Evolutionary conservation across 805 yeast species (phyloP).

Genomic region (Pichia paraexigua): DNA sequence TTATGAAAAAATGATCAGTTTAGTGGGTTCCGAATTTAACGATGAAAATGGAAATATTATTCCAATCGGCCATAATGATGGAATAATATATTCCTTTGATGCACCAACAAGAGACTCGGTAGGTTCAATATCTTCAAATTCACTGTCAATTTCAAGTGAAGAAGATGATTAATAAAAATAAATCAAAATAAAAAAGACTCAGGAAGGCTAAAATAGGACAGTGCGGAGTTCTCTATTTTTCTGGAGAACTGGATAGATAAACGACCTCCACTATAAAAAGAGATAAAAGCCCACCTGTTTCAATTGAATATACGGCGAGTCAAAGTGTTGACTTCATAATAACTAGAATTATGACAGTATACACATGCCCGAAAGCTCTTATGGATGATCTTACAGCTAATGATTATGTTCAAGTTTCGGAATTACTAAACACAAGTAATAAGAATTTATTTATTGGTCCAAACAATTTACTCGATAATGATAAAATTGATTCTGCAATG

Average conservation of each 20-base stretch:
- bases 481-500: constrained; percentile 16
- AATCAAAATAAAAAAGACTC: neutral
- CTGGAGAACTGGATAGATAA: neutral
- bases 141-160: neutral
- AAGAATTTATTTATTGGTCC: constrained; percentile 23
- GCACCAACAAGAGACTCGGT: neutral
- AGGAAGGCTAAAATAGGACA: neutral
- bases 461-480: constrained; percentile 16
- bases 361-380: neutral
- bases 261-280: neutral
- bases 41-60: neutral
- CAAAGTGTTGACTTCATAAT: neutral
- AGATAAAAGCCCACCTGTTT: neutral
- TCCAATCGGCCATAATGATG: neutral
- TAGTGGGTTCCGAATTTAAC: constrained; percentile 34
- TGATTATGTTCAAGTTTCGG: constrained; percentile 13
- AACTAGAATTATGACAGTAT: neutral
- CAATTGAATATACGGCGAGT: neutral
- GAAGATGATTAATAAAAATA: neutral
- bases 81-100: neutral
- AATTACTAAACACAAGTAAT: constrained; percentile 18
- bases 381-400: neutral
- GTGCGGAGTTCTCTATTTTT: neutral
- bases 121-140: neutral
- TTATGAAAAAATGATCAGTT: constrained; percentile 39